Conservation (phyloP, 345 rosid genomes). For the Zanthoxylum bungeanum region DNA sequence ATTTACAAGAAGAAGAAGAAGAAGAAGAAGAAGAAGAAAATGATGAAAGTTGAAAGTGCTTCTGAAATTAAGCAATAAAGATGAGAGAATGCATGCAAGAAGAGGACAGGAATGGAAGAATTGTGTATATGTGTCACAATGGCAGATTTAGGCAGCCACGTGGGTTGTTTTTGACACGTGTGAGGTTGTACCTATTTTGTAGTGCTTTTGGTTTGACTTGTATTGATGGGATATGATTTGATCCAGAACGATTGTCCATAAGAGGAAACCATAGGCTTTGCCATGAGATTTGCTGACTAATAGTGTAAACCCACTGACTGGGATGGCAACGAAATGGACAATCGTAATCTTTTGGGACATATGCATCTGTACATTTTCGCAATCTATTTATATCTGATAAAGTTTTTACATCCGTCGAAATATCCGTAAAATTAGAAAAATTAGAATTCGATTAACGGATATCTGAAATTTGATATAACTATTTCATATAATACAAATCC, state of each 20-base stretch:
- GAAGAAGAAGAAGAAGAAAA: not conserved
- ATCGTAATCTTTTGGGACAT: too few species aligned
- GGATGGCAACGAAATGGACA: too few species aligned
- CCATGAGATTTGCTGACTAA: not conserved
- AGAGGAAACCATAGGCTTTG: not conserved
- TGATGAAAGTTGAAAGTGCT: not conserved
- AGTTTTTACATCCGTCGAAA: too few species aligned
- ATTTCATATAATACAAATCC: too few species aligned
- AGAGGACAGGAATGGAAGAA: not conserved
- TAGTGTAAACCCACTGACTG: too few species aligned
- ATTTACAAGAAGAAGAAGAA: constrained; percentile 17
- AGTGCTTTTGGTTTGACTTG: not conserved
- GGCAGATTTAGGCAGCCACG: not conserved
- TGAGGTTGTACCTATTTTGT: not conserved
- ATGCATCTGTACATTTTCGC: too few species aligned
- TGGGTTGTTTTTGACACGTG: not conserved
- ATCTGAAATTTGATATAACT: too few species aligned
- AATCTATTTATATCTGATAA: too few species aligned
- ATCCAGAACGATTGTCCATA: not conserved
- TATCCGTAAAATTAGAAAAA: too few species aligned
- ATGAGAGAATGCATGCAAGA: too few species aligned
- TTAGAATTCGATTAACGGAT: too few species aligned
- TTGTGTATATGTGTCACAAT: not conserved
- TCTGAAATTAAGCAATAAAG: not conserved
- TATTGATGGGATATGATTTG: not conserved